Evolutionary conservation across 192 early-diverging fungal species (phyloP).

Genomic region (Backusella tarrabulga): DNA sequence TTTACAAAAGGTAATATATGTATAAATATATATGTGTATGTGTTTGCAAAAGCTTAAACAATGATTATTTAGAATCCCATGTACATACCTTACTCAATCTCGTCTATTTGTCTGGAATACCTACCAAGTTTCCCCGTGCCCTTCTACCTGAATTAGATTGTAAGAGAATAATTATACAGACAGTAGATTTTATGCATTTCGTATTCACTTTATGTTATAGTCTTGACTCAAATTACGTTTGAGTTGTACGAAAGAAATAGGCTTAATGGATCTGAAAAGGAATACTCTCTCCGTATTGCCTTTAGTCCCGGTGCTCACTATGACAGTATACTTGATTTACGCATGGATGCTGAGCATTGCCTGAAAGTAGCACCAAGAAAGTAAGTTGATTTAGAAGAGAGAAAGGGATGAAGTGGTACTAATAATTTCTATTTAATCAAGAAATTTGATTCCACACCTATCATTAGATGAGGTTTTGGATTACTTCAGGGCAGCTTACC

Average conservation of each 20-base stretch:
- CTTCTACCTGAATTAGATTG: constrained; percentile 90
- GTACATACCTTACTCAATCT: constrained; percentile 92
- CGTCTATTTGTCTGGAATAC: constrained; percentile 83
- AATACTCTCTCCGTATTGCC: constrained; percentile 87
- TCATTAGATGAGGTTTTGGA: constrained; percentile 69
- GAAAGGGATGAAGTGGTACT: neutral
- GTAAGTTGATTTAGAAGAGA: constrained; percentile 36
- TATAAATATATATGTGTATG: neutral
- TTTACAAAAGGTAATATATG: constrained; percentile 81
- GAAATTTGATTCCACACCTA: constrained; percentile 87
- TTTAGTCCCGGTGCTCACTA: constrained; percentile 92
- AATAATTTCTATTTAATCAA: constrained; percentile 11
- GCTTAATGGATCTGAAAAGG: constrained; percentile 50
- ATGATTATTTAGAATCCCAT: constrained; percentile 66
- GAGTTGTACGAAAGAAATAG: constrained; percentile 89
- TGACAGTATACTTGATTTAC: constrained; percentile 85
- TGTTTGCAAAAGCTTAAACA: neutral
- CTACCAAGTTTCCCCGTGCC: constrained; percentile 60
- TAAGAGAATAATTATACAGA: constrained; percentile 38
- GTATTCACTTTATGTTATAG: constrained; percentile 35
- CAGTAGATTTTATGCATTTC: neutral
- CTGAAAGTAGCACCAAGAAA: constrained; percentile 78
- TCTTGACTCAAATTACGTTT: constrained; percentile 96
- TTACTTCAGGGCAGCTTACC: constrained; percentile 49
- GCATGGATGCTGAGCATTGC: constrained; percentile 81